Conservation (phyloP, 108 stramenopile species). For the Craspedostauros australis region DNA sequence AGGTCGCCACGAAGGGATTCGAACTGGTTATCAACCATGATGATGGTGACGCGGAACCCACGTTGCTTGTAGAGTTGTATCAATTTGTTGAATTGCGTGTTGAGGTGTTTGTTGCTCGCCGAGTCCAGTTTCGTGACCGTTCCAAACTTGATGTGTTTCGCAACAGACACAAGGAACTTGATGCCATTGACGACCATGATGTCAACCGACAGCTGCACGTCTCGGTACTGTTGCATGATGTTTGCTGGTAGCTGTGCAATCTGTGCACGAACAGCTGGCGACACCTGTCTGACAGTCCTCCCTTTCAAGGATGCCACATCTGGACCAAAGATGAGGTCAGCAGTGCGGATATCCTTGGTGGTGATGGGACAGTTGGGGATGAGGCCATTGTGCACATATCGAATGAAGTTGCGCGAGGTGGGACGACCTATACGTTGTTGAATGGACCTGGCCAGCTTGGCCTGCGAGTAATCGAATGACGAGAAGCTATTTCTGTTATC, state of each 20-base stretch:
- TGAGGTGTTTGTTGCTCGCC: neutral
- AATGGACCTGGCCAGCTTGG: no score
- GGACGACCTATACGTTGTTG: no score
- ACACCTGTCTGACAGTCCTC: constrained; percentile 15
- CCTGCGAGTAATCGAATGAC: no score
- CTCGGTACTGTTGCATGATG: constrained; percentile 8
- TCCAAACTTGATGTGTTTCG: constrained; percentile 19
- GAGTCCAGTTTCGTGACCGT: constrained; percentile 5
- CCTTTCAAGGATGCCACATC: constrained; percentile 32
- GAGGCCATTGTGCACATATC: no score
- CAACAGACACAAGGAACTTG: constrained; percentile 31
- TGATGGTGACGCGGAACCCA: constrained; percentile 16
- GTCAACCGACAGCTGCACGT: constrained; percentile 25
- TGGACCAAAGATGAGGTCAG: constrained; percentile 28
- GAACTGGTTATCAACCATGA: constrained; percentile 27
- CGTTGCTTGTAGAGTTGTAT: constrained; percentile 2
- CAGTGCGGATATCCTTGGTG: constrained; percentile 14
- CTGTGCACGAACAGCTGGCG: no score
- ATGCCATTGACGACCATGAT: constrained; percentile 28
- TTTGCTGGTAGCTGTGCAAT: constrained; percentile 3
- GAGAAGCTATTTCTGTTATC: no score
- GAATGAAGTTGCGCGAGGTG: no score
- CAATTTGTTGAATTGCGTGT: neutral
- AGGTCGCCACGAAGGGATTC: constrained; percentile 1
- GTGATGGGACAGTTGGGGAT: constrained; percentile 35